Evolutionary conservation across 176 grass and related monocot species (phyloP).

Genomic region (Rhipidocladum racemiflorum): DNA sequence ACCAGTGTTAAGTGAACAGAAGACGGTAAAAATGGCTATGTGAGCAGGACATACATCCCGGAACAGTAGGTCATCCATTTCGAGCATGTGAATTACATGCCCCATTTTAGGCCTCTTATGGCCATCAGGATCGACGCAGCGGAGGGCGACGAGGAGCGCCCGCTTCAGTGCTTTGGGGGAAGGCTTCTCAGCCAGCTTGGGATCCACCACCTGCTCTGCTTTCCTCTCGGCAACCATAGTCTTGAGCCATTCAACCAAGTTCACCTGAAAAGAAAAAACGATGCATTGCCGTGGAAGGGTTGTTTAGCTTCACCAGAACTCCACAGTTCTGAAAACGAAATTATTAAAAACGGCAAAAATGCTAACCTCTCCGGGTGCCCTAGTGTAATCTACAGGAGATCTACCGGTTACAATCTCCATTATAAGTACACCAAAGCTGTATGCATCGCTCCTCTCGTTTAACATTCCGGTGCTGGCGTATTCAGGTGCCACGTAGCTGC

Average conservation of each 20-base stretch:
- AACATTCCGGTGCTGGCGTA: conserved; percentile 98
- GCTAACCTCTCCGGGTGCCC: conserved; percentile 65
- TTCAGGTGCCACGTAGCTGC: conserved; percentile 89
- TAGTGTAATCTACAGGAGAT: conserved; percentile 92
- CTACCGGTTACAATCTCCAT: conserved; percentile 95
- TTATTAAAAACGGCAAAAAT: neutral
- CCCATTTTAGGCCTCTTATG: conserved; percentile 96
- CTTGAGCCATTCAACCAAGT: conserved; percentile 97
- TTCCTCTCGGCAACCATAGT: conserved; percentile 76
- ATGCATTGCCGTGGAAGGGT: neutral
- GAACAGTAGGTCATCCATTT: conserved; percentile 72
- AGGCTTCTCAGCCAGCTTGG: conserved; percentile 68
- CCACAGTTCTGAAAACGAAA: neutral
- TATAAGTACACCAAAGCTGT: conserved; percentile 93
- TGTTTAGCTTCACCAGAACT: conserved; percentile 7
- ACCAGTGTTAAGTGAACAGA: neutral
- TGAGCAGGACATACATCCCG: conserved; percentile 50
- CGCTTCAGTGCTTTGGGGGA: conserved; percentile 77
- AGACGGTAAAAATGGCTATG: neutral
- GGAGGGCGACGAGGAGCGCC: conserved; percentile 69
- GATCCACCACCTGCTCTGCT: conserved; percentile 76
- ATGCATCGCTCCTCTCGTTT: conserved; percentile 94
- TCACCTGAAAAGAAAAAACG: conserved; percentile 47
- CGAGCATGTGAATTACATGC: conserved; percentile 96
- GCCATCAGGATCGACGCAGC: conserved; percentile 85